Base-by-base conservation (phyloP, 345 rosid species). In the Bruguiera parviflora region DNA sequence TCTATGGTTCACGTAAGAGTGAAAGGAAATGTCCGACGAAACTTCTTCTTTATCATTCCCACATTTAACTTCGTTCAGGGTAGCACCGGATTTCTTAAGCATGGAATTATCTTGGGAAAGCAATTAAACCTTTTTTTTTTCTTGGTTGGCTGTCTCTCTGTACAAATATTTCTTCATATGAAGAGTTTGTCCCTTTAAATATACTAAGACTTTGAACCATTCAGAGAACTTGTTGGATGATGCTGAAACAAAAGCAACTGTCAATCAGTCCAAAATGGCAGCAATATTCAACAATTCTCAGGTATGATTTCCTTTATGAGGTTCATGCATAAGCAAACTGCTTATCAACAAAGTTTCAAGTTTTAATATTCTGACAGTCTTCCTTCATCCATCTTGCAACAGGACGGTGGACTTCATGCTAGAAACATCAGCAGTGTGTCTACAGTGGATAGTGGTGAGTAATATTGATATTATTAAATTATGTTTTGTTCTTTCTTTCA, bases 341-440 rank as follows among this genome's bases (percentile, higher is more conserved):
- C 52, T 51, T 51, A 10, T 28, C 18, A 13, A 57, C 32, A 16
- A 46, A 46, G 70, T 72, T 72, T 31, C 49, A 49, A 51, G 20
- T 13, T 19, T 55, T 69, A n/a, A 35, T 51, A 60, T 68, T 49
- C 64, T 61, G 39, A 74, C 58, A 56, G 43, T 46, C 47, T 65
- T 63, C 10, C 59, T 20, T 65, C 25, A 13, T 71, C 56, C 56
- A 37, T 51, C 52, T 77, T 75, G 73, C 71, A 81, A 33, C 78
- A 94, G 98, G 95, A 91, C 68, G 79, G 68, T 56, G 97, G 96
- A 64, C 43, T 88, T 80, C 99, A 92, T 83, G 96, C 97, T 55
- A 88, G 99, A 74, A 97, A 95, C 65, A 60, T 95, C 77, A 95
- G 97, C 72, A 90, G 84, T 67, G 91, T 87, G 65, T 92, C 99